Base-by-base conservation (phyloP, 768 basidiomycete species). In the Cystobasidium ongulense region DNA sequence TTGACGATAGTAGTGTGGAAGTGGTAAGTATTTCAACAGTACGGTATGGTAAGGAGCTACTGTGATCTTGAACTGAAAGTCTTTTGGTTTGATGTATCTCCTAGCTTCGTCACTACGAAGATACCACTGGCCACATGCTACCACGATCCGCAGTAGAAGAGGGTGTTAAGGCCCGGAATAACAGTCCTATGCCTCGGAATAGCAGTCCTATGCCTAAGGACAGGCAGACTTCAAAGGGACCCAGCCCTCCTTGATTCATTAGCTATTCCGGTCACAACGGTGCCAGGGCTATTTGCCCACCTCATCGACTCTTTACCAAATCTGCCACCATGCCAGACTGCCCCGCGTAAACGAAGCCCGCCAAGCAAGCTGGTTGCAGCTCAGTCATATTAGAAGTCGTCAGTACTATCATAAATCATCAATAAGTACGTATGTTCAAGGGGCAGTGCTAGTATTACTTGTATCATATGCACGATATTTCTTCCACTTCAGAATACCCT, bases 71-170 rank as follows among this genome's bases (percentile, higher is more conserved):
- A 23, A 11, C 11, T 23, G 23, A 13, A 27, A 11, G 13, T 11
- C 57, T 61, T 46, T 46, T 11, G 57, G 27, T 59, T 59, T 59
- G 57, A n/a, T n/a, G n/a, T 27, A 38, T 25, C 21, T 39, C 25
- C 13, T 31, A 68, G 66, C 66, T 71, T 5, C 68, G 68, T 8
- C 43, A 57, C 36, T 71, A 71, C 54, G 68, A 71, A 38, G 68
- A 71, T 39, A 35, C 23, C 7, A 71, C 68, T 5, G 68, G 68
- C 10, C 68, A 71, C 53, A 54, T 71, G 52, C 25, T 71, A 43
- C 68, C 68, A 17, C 11, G 68, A 8, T 35, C 33, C 13, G 65
- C 65, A 1, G 46, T 67, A n/a, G 29, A 64, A 3, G 65, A 39
- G 33, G 25, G 15, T 31, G 65, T 35, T 17, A 31, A 31, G 13